Evolutionary conservation across 2,329 filamentous ascomycete species (phyloP), one percentile per base, ranked within the genome.

Genomic region (Arthrobotrys pseudoclavata): DNA sequence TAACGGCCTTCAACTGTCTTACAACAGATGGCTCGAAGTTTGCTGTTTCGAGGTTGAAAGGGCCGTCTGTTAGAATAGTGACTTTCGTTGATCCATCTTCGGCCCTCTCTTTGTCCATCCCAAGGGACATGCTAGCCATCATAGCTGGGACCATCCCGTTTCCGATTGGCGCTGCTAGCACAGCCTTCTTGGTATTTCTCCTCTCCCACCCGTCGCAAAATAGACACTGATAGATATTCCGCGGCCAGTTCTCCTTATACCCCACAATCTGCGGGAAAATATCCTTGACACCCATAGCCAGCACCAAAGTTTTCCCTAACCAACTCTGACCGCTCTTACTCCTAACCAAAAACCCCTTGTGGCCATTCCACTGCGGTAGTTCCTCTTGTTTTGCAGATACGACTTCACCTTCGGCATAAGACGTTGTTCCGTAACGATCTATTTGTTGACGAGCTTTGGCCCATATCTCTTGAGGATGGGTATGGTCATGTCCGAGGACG

Each of bases 261-360:
- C 89, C 89, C 1, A 84, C 80, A 1, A 89, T 86, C 13, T 86
- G 84, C 0, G 86, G 86, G 34, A 86, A 80, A 0, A 87, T 79
- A 79, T 91, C 89, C 24, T 80, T 82, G 0, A 87, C 84, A 0
- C 89, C 89, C 0, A 84, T 88, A 0, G 87, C 88, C 0, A 91
- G 82, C 0, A 88, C 85, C 0, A 91, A 66, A 75, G 88, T 90
- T 55, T 84, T 84, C 0, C 88, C 88, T 9, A 82, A 79, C 80
- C 86, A 90, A 20, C 45, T 66, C 12, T 53, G 31, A 10, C 50
- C 63, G 24, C 22, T 47, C 15, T 53, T 57, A 22, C 63, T 53
- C 18, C 34, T 45, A 13, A 68, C 50, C 22, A 57, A 12, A 22
- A 53, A 57, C 4, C 63, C 47, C 22, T 68, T 26, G 34, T 47